Evolutionary conservation across 192 early-diverging fungal genomes (phyloP), one percentile per base, ranked within the genome.

Genomic region (Physocladia obscura): DNA sequence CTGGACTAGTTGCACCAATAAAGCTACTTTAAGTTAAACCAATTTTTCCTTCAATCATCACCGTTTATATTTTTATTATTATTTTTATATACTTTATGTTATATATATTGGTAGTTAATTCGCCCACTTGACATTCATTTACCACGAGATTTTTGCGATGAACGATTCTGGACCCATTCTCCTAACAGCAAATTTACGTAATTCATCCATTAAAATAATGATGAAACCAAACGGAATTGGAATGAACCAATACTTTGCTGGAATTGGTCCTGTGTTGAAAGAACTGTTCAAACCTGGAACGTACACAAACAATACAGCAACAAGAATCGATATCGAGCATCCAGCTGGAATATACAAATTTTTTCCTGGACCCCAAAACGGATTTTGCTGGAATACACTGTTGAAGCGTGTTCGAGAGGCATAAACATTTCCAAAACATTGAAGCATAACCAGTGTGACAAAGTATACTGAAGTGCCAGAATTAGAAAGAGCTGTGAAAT

Each of bases 101-200:
- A 48, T n/a, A 48, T 48, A 48, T n/a, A 48, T 48, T n/a, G 22
- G 47, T 17, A 17, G 19, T 48, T 48, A 17, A 48, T 21, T 13
- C 44, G 44, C n/a, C 22, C 19, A 21, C 44, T 47, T n/a, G n/a
- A n/a, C n/a, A n/a, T n/a, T n/a, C n/a, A n/a, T n/a, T 63, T 78
- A 90, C 89, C 89, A 90, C 31, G 87, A 86, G 49, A 82, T 49
- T 65, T 74, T 84, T 17, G 81, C 87, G 65, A 89, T 40, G 13
- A 80, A 21, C 37, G 81, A 82, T 44, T 64, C 47, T 6, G 3
- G 62, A 2, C 62, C 62, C 26, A 21, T 49, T 27, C 32, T 58
- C n/a, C 89, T 70, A 4, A 88, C 87, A 4, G 79, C 50, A 13
- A 81, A 24, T 75, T 92, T 92, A n/a, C 90, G 63, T 17, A 77